phyloP scores from a whole-genome alignment of 805 yeast species.

The Spathaspora gorwiae region DNA sequence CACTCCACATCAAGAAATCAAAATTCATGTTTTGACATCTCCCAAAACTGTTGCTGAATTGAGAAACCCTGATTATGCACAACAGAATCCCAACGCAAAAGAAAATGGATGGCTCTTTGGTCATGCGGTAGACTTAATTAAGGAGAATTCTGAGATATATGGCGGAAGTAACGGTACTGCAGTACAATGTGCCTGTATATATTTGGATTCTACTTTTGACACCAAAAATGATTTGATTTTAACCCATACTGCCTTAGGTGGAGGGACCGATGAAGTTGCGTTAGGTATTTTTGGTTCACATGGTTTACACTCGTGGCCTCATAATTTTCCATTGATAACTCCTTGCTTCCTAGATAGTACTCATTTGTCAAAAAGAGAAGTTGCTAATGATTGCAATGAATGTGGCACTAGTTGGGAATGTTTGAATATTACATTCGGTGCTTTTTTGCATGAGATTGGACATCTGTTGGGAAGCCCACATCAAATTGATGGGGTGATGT shows the following conservation, averaged over 20 bases:
- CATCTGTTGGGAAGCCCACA: constrained; percentile 91
- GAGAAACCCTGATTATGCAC: constrained; percentile 76
- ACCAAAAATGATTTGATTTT: constrained; percentile 49
- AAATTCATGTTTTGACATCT: constrained; percentile 71
- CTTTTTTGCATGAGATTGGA: constrained; percentile 94
- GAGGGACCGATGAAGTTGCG: constrained; percentile 65
- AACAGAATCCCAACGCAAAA: constrained; percentile 72
- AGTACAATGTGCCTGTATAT: constrained; percentile 79
- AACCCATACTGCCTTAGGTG: constrained; percentile 94
- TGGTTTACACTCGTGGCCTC: constrained; percentile 90
- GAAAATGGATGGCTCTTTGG: constrained; percentile 73
- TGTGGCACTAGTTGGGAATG: constrained; percentile 92
- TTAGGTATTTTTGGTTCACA: constrained; percentile 94
- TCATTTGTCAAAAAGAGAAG: constrained; percentile 54
- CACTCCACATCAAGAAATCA: constrained; percentile 54
- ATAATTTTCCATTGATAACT: constrained; percentile 64
- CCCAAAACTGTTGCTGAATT: constrained; percentile 67
- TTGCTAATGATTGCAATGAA: constrained; percentile 86
- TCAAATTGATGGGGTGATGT: constrained; percentile 85
- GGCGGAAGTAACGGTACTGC: constrained; percentile 43
- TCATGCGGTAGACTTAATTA: constrained; percentile 73
- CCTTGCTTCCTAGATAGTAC: constrained; percentile 73
- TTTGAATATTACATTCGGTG: constrained; percentile 80
- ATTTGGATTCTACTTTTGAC: constrained; percentile 85
- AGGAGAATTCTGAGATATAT: constrained; percentile 24